Conservation (phyloP, 305 asterid species). For the Solanum hybrid region DNA sequence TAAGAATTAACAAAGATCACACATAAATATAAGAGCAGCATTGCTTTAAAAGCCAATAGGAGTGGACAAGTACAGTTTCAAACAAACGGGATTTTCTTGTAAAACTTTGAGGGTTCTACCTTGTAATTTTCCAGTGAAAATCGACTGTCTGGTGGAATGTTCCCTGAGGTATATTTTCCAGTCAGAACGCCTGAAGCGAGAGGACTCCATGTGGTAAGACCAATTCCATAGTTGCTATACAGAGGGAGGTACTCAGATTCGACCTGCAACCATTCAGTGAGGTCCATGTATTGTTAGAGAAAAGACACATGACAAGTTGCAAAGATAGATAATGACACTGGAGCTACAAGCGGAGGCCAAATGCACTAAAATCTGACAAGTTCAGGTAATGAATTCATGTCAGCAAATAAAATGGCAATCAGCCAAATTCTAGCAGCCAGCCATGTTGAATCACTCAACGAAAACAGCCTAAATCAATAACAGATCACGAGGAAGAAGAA, state of each 20-base stretch:
- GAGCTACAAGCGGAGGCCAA: background rate
- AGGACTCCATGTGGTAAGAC: conserved; percentile 99
- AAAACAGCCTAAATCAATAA: background rate
- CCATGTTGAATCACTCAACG: background rate
- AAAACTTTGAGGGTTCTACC: conserved; percentile 28
- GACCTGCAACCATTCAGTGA: conserved; percentile 40
- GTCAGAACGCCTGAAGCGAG: conserved; percentile 95
- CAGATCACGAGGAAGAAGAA: background rate
- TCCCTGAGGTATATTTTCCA: conserved; percentile 66
- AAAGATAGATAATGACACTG: background rate
- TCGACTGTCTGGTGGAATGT: conserved; percentile 75
- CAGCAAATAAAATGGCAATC: background rate
- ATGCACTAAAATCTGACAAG: background rate
- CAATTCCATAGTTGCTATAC: conserved; percentile 72
- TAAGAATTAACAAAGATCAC: background rate
- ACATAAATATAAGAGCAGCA: background rate
- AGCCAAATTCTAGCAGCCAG: background rate
- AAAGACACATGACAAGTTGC: background rate
- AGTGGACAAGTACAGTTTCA: background rate
- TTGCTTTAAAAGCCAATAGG: background rate
- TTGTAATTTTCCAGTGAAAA: conserved; percentile 94
- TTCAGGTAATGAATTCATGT: background rate
- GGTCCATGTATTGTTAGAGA: background rate
- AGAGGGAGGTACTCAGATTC: conserved; percentile 84
- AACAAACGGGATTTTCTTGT: background rate